These are phyloP conservation scores for Syncephalastrum racemosum DNA, from an alignment of 371 early-diverging fungal species.

Conservation along the genomic window DNA sequence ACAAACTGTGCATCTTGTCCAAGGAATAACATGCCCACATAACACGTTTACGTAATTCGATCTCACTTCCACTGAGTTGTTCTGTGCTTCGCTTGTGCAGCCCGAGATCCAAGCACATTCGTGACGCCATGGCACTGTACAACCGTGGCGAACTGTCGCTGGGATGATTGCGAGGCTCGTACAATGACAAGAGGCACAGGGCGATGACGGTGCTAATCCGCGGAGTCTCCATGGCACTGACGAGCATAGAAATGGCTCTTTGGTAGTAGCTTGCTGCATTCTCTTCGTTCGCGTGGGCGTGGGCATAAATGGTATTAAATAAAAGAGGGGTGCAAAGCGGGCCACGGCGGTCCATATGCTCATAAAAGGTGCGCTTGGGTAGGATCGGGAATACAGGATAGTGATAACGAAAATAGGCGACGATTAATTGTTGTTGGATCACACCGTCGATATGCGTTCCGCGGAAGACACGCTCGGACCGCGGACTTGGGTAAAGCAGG, in stretches of 20 bases:
- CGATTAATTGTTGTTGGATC: conserved; percentile 38
- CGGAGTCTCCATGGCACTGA: conserved; percentile 48
- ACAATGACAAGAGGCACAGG: conserved; percentile 41
- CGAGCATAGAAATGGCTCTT: conserved; percentile 39
- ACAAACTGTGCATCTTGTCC: conserved; percentile 48
- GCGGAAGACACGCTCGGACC: too few relatives aligned
- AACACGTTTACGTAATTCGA: conserved; percentile 49
- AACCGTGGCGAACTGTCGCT: conserved; percentile 40
- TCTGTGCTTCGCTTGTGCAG: conserved; percentile 40
- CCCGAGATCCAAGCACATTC: conserved; percentile 48
- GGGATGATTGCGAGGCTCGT: conserved; percentile 11
- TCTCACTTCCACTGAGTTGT: conserved; percentile 48
- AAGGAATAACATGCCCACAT: conserved; percentile 50
- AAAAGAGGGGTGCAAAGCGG: conserved; percentile 42
- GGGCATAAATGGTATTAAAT: conserved; percentile 47
- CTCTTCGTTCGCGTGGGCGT: conserved; percentile 32
- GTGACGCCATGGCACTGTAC: conserved; percentile 48
- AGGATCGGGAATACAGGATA: conserved; percentile 30
- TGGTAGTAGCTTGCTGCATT: conserved; percentile 31
- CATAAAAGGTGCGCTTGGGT: conserved; percentile 41
- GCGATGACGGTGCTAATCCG: conserved; percentile 49
- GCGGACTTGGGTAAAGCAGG: conserved; percentile 6
- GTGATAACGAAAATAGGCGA: conserved; percentile 38
- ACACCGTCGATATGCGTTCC: conserved; percentile 24
- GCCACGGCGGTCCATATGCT: conserved; percentile 44